Evolutionary conservation across 2,329 filamentous ascomycete genomes (phyloP).

Genomic region (Bipolaris oryzae): DNA sequence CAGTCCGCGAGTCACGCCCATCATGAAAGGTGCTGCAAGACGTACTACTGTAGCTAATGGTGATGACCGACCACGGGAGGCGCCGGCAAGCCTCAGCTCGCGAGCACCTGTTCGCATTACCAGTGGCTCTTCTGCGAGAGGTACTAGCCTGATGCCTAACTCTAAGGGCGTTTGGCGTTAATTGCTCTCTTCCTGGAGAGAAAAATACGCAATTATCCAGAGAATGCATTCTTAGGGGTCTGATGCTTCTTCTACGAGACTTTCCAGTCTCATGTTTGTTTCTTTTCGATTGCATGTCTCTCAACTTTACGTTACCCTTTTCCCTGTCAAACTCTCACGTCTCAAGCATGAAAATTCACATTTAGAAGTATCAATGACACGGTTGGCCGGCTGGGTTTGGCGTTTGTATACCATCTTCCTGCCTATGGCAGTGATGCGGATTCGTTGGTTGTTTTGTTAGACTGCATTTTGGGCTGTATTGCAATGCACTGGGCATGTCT

Average conservation of each 20-base stretch:
- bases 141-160: constrained; percentile 35
- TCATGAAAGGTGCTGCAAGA: constrained; percentile 59
- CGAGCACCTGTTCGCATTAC: constrained; percentile 42
- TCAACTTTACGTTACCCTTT: background rate
- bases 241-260: background rate
- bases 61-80: constrained; percentile 39
- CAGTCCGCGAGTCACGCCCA: constrained; percentile 64
- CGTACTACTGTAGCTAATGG: constrained; percentile 47
- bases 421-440: constrained; percentile 13
- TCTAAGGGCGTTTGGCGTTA: constrained; percentile 45
- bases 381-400: constrained; percentile 5
- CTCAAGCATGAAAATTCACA: constrained; percentile 1
- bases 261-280: background rate
- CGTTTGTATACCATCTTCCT: constrained; percentile 11
- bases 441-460: constrained; percentile 1
- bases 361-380: constrained; percentile 13
- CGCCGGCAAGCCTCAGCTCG: constrained; percentile 27
- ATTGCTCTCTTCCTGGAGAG: constrained; percentile 17
- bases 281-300: background rate
- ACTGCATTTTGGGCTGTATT: background rate
- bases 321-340: background rate
- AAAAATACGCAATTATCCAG: background rate
- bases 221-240: constrained; percentile 6
- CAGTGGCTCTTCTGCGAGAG: constrained; percentile 39
- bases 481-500: background rate